Evolutionary conservation across 2,329 filamentous ascomycete genomes (phyloP).

Genomic region (Aspergillus ibericus): DNA sequence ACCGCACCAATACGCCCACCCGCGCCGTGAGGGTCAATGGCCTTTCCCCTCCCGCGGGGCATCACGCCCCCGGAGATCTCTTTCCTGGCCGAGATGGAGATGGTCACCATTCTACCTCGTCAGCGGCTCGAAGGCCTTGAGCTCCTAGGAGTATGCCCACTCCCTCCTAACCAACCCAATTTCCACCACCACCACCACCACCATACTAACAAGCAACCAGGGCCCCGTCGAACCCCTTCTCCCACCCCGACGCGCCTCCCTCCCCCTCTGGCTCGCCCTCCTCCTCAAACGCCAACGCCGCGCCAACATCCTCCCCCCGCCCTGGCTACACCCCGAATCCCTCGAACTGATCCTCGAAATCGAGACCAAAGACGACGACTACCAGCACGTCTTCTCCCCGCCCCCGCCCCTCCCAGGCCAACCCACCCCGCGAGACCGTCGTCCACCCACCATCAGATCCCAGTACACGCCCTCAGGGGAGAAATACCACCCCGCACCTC

Average conservation of each 20-base stretch:
- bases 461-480: constrained; percentile 42
- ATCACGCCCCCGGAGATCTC: constrained; percentile 85
- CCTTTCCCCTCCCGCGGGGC: constrained; percentile 62
- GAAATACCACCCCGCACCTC: constrained; percentile 57
- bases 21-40: constrained; percentile 47
- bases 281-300: constrained; percentile 92
- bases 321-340: constrained; percentile 79
- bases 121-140: constrained; percentile 84
- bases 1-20: not conserved
- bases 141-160: constrained; percentile 81
- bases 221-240: constrained; percentile 73
- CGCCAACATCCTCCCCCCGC: constrained; percentile 86
- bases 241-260: constrained; percentile 73
- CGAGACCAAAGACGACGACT: constrained; percentile 66
- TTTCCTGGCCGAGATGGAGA: constrained; percentile 96
- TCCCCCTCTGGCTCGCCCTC: constrained; percentile 93
- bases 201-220: constrained; percentile 50
- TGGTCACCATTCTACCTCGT: constrained; percentile 87
- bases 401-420: constrained; percentile 66
- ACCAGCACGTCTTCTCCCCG: constrained; percentile 72
- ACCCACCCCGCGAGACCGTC: constrained; percentile 28
- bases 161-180: not conserved
- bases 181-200: not conserved
- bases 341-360: constrained; percentile 75
- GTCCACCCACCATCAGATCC: constrained; percentile 24